A percentile compares a stretch with the other conserved stretches of the same genome.
These are phyloP conservation scores for Porpolomopsis calyptriformis DNA, from an alignment of 768 basidiomycete species.

Conservation along the genomic window DNA sequence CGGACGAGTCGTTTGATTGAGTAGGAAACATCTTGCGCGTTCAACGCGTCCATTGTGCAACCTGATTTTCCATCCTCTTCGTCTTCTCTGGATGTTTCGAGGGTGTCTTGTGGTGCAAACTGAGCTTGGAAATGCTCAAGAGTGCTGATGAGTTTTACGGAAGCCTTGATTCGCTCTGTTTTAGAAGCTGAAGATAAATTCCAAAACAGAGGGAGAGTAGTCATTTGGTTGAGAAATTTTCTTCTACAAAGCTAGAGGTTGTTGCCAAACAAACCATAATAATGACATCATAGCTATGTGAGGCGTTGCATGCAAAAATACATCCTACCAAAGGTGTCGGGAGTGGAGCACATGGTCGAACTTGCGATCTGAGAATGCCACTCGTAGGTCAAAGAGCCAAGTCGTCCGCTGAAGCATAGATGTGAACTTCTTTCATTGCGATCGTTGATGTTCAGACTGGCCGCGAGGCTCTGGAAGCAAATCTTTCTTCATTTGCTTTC, in stretches of 20 bases:
- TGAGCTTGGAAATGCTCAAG: constrained; percentile 79
- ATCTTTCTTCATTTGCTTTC: no score
- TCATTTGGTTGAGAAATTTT: constrained; percentile 32
- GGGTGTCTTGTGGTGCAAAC: constrained; percentile 28
- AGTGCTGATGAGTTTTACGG: constrained; percentile 69
- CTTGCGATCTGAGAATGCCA: no score
- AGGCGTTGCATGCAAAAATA: not conserved
- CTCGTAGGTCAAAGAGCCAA: no score
- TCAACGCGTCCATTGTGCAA: constrained; percentile 51
- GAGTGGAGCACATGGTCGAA: no score
- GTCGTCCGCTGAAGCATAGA: no score
- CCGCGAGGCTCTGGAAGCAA: no score
- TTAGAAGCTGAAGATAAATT: constrained; percentile 74
- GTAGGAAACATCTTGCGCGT: constrained; percentile 89
- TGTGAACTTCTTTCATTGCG: no score
- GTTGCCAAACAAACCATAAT: not conserved
- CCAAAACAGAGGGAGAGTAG: constrained; percentile 91
- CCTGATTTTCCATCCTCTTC: constrained; percentile 32
- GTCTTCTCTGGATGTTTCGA: constrained; percentile 36
- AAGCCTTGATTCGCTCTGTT: constrained; percentile 74
- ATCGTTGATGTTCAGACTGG: no score
- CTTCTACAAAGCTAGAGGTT: not conserved
- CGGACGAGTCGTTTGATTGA: constrained; percentile 79
- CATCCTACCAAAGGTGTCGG: no score
- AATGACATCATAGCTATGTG: no score